Percentiles rank a stretch among this genome's conserved stretches.
Evolutionary conservation across 768 basidiomycete species (phyloP).

Genomic region (Amanita subjunquillea): DNA sequence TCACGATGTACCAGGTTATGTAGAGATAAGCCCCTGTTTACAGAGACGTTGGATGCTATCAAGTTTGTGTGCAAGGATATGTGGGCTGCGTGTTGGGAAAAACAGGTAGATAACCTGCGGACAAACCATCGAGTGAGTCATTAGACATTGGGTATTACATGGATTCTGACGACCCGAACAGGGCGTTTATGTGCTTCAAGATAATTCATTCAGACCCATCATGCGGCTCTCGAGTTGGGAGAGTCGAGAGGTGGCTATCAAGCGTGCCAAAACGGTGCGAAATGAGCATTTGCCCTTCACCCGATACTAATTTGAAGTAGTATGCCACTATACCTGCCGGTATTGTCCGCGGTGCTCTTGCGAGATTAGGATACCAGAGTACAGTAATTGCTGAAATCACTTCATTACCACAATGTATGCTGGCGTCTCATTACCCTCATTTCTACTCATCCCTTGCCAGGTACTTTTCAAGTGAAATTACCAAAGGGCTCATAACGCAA

Average conservation of each 20-base stretch:
- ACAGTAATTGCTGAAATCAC: constrained; percentile 73
- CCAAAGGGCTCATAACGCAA: constrained; percentile 1
- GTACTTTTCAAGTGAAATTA: constrained; percentile 6
- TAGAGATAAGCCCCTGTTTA: constrained; percentile 62
- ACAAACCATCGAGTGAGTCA: constrained; percentile 81
- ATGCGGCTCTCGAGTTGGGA: constrained; percentile 73
- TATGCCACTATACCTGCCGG: constrained; percentile 78
- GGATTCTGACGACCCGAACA: constrained; percentile 16
- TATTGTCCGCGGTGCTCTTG: constrained; percentile 74
- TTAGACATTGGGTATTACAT: neutral
- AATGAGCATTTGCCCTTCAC: neutral
- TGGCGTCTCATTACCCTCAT: constrained; percentile 12
- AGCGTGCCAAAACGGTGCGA: constrained; percentile 55
- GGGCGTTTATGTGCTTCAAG: constrained; percentile 93
- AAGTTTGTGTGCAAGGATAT: constrained; percentile 96
- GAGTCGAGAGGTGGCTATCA: constrained; percentile 63
- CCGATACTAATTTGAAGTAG: constrained; percentile 24
- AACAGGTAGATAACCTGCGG: constrained; percentile 90
- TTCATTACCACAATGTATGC: constrained; percentile 74
- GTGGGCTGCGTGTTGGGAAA: constrained; percentile 89
- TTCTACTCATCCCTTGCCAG: neutral
- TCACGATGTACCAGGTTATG: constrained; percentile 43
- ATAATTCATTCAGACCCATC: constrained; percentile 83
- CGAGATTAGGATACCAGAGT: constrained; percentile 65
- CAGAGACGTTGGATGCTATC: constrained; percentile 80